phyloP scores from a whole-genome alignment of 352 stramenopile genomes.

The Phytophthora hibernalis region DNA sequence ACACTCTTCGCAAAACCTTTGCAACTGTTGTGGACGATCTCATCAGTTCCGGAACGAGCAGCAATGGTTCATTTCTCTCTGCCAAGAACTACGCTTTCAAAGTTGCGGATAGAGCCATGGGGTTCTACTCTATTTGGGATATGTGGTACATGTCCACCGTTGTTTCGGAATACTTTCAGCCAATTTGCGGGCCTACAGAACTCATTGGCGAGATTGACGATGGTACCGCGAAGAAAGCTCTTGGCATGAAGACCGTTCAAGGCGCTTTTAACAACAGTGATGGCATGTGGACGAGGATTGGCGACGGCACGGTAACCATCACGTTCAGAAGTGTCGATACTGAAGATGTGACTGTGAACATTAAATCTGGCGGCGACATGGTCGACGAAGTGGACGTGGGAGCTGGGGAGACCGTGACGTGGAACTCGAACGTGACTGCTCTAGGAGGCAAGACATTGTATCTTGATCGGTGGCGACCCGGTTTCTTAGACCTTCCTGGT shows the following conservation, averaged over 20 bases:
- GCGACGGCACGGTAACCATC: constrained; percentile 42
- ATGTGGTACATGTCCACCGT: constrained; percentile 51
- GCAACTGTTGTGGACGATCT: constrained; percentile 51
- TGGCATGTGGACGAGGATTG: constrained; percentile 42
- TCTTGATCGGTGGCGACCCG: constrained; percentile 47
- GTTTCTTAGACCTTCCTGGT: constrained; percentile 36
- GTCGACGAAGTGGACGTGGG: constrained; percentile 41
- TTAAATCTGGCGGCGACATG: constrained; percentile 44
- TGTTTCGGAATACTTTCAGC: constrained; percentile 53
- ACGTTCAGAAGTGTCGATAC: constrained; percentile 47
- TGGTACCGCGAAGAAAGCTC: constrained; percentile 45
- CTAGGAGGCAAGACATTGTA: constrained; percentile 51
- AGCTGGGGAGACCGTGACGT: constrained; percentile 30
- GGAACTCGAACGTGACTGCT: constrained; percentile 29
- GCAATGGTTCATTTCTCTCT: constrained; percentile 39
- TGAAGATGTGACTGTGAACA: constrained; percentile 46
- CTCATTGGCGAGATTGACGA: constrained; percentile 57
- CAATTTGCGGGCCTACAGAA: constrained; percentile 50
- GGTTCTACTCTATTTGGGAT: constrained; percentile 51
- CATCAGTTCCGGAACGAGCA: constrained; percentile 44
- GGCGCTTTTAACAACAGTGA: constrained; percentile 49
- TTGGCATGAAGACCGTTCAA: constrained; percentile 47
- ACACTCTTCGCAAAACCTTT: constrained; percentile 57
- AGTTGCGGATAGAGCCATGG: constrained; percentile 52
- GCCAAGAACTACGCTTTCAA: constrained; percentile 45